A percentile compares a stretch with the other conserved stretches of the same genome.
phyloP scores from a whole-genome alignment of 257 asterid species.

The Anisodus tanguticus region DNA sequence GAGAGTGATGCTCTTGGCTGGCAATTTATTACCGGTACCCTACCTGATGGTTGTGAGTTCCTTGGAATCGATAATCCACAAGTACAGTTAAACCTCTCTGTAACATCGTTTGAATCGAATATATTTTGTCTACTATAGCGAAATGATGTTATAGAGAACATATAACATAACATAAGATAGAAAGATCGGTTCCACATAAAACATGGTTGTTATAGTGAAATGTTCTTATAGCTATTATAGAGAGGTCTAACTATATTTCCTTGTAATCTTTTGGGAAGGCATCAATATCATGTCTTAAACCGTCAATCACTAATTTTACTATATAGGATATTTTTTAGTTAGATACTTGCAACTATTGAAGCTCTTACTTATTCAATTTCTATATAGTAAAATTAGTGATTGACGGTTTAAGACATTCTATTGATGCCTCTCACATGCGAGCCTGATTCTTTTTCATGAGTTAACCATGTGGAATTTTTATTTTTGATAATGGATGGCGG shows the following conservation, averaged over 20 bases:
- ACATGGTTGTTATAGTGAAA: too few species aligned
- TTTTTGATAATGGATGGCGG: neutral
- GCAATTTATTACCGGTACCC: slow-evolving; percentile 85
- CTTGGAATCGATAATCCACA: slow-evolving; percentile 88
- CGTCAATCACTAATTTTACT: too few species aligned
- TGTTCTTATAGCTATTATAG: too few species aligned
- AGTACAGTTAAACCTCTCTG: slow-evolving; percentile 40
- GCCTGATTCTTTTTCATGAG: neutral
- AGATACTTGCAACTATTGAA: neutral
- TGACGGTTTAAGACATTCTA: neutral
- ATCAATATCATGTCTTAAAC: too few species aligned
- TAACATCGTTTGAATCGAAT: too few species aligned
- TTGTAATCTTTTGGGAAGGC: neutral
- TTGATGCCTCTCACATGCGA: neutral
- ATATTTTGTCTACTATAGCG: too few species aligned
- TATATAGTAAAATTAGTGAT: neutral
- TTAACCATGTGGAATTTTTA: neutral
- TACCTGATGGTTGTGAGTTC: slow-evolving; percentile 81
- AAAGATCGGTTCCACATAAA: too few species aligned
- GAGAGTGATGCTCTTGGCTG: slow-evolving; percentile 98
- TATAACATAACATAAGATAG: too few species aligned
- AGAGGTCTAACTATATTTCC: neutral
- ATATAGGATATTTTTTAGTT: neutral
- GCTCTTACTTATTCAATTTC: neutral
- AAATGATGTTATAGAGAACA: too few species aligned